Evolutionary conservation across 2,329 filamentous ascomycete species (phyloP), one percentile per base, ranked within the genome.

Genomic region (Ceratocystis smalleyi): DNA sequence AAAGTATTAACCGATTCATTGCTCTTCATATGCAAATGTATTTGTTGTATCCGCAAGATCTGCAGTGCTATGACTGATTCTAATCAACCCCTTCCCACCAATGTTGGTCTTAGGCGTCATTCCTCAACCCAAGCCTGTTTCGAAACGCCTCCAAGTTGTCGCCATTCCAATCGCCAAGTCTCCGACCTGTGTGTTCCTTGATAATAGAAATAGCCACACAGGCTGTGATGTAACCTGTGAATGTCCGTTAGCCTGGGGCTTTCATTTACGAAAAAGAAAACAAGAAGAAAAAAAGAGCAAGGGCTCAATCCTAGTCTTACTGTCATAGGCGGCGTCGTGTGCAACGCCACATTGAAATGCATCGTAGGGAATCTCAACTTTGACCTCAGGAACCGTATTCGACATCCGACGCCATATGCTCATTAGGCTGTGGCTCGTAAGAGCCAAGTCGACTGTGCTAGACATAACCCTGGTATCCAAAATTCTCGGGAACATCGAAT

Each of bases 291-390:
- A 19, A 19, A 15, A 12, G 22, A 22, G n/a, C 3, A 40, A 40
- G 35, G 35, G 0, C 35, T 40, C 12, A 40, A 40, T 40, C 30
- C 24, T 24, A 12, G 7, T 68, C 72, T 69, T 70, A 76, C 81
- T 83, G 70, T 86, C 83, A 67, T 78, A 86, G 12, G 83, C 84
- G 5, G 83, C 83, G 68, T 84, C 78, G 64, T 86, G 83, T 8
- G 66, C 68, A 47, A 32, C 54, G 10, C 57, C 63, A 12, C 10
- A 24, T 3, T 30, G 24, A 22, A 47, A 24, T 3, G 68, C 67
- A 55, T 72, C 71, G 32, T 81, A 71, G 10, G 74, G 72, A 12
- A 75, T 70, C 0, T 79, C 74, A 30, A 82, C 76, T 30, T 81
- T 27, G 43, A 62, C 4, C n/a, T 43, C n/a, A 5, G 43, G 40